Base-by-base conservation (phyloP, 257 asterid genomes). In the Solanum chmielewskii region DNA sequence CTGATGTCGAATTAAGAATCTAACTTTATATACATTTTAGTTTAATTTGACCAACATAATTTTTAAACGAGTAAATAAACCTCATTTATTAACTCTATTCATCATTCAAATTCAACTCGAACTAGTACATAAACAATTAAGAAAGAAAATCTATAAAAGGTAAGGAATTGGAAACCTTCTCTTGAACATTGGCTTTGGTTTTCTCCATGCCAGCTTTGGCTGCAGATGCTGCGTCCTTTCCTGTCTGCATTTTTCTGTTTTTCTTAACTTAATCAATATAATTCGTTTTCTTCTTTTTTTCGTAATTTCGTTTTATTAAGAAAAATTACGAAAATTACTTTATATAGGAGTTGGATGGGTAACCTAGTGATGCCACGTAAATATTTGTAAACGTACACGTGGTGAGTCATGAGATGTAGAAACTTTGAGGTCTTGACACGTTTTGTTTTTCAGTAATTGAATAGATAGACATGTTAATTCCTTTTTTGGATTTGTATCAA, bases 191-290 rank as follows among this genome's bases (percentile, higher is more conserved):
- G 86, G 95, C 96, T 84, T 92, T 93, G 37, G 95, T 92, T 83
- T 93, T 93, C 78, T 93, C 96, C 96, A 92, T 90, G 86, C 96
- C 96, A 39, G 93, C 86, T 86, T 90, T 92, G 49, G 95, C 95
- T 18, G 95, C 86, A 35, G 94, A 93, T n/a, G 91, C 92, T 4
- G 83, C 45, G 7, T 92, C 93, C 85, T 91, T 92, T 13, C 90
- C 93, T 8, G 96, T 29, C 87, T 92, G 94, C 96, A 93, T 93
- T 83, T 64, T 88, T 44, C 7, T 15, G 62, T 7, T n/a, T 21
- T 23, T 70, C 7, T 60, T 23, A 0, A 8, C 25, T 33, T 33
- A 2, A 71, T 33, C 0, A 10, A 3, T 35, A 8, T 16, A 20
- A 1, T 37, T 4, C 7, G 12, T 4, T 20, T 73, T 0, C 13